phyloP scores from a whole-genome alignment of 1,284 basidiomycete species.

The Schizopora paradoxa region DNA sequence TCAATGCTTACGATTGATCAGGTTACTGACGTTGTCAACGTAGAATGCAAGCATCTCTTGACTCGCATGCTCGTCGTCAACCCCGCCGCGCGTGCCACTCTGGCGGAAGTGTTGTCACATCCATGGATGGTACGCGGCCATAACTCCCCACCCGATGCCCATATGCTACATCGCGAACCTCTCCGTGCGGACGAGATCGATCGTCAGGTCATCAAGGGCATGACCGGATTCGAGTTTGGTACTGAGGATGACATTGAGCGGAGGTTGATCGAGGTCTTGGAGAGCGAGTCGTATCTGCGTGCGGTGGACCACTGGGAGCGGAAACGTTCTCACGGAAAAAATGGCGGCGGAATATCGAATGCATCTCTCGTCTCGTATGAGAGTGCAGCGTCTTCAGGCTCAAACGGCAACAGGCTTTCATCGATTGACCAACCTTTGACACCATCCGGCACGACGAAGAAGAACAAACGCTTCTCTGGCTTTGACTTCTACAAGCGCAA shows the following conservation, averaged over 20 bases:
- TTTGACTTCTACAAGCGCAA: constrained; percentile 95
- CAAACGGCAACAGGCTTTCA: constrained; percentile 30
- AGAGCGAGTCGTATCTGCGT: constrained; percentile 72
- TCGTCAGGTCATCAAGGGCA: constrained; percentile 78
- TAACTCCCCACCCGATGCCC: constrained; percentile 72
- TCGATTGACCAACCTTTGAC: constrained; percentile 37
- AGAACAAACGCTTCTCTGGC: constrained; percentile 69
- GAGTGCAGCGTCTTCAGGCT: constrained; percentile 21
- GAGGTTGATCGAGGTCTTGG: constrained; percentile 68
- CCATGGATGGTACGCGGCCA: constrained; percentile 96
- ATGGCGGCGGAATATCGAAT: constrained; percentile 48
- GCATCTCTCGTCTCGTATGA: constrained; percentile 68
- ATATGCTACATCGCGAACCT: constrained; percentile 86
- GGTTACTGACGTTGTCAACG: constrained; percentile 4
- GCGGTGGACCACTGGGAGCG: constrained; percentile 78
- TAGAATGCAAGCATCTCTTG: constrained; percentile 92
- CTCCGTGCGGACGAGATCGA: constrained; percentile 86
- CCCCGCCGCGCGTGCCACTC: constrained; percentile 77
- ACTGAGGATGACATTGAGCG: constrained; percentile 80
- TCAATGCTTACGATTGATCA: constrained; percentile 17
- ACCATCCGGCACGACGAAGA: constrained; percentile 54
- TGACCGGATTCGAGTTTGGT: constrained; percentile 98
- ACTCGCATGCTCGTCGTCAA: constrained; percentile 96
- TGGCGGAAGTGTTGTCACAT: constrained; percentile 85
- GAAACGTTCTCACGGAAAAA: constrained; percentile 48